Conservation (phyloP, 139 green algal genomes). For the Chlamydomonas sp. region DNA sequence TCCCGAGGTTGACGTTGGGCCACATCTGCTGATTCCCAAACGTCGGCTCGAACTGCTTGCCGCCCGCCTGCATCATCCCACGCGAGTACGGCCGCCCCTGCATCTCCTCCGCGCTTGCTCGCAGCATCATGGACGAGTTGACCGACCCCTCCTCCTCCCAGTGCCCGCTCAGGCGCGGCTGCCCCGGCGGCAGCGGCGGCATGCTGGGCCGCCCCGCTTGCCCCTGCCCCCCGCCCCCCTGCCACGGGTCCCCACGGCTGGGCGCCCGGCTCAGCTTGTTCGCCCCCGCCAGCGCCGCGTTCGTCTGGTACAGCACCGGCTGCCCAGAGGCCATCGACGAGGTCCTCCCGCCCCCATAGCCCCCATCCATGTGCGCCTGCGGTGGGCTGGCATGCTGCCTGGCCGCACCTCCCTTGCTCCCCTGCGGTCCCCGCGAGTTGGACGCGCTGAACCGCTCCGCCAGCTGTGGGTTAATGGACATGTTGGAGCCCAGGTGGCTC, state of each 20-base stretch:
- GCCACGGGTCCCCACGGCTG: slow-evolving; percentile 45
- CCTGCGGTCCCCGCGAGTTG: background rate
- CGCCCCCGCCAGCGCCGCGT: slow-evolving; percentile 1
- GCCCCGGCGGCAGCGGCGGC: slow-evolving; percentile 16
- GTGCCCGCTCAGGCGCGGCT: slow-evolving; percentile 23
- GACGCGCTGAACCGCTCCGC: slow-evolving; percentile 18
- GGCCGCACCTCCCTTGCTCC: slow-evolving; percentile 15
- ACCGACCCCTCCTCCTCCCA: slow-evolving; percentile 22
- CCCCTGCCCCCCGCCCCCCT: too few species aligned
- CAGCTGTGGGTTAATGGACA: too few species aligned
- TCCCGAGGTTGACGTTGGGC: too few species aligned
- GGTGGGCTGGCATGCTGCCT: slow-evolving; percentile 18
- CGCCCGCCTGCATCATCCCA: too few species aligned
- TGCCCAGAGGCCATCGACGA: slow-evolving; percentile 6
- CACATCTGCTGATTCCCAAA: too few species aligned
- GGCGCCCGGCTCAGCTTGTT: slow-evolving; percentile 36
- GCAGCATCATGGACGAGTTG: background rate
- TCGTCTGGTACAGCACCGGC: slow-evolving; percentile 54
- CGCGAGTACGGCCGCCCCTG: background rate
- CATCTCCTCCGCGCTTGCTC: slow-evolving; percentile 6
- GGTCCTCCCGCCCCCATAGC: background rate
- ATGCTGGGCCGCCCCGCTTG: background rate
- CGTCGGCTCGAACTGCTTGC: too few species aligned
- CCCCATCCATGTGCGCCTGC: slow-evolving; percentile 13
- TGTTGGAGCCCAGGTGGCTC: slow-evolving; percentile 11